These are phyloP conservation scores for Lichina pygmaea DNA, from an alignment of 495 filamentous ascomycete species.

Conservation along the genomic window DNA sequence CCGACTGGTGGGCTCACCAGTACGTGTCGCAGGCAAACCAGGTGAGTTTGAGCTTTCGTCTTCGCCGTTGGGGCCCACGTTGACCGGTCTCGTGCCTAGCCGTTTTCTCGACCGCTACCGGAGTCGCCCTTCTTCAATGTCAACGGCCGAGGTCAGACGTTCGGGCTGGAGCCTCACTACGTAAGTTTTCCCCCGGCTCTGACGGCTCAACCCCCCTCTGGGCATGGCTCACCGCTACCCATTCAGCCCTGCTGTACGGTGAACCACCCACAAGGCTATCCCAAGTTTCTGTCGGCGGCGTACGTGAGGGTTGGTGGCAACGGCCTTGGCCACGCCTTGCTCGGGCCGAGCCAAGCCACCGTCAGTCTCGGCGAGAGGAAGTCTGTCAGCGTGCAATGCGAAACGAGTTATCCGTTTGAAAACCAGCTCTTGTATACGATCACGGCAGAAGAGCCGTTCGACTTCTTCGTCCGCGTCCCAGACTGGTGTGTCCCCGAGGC, in stretches of 20 bases:
- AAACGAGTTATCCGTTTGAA: slow-evolving; percentile 27
- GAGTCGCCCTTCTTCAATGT: slow-evolving; percentile 23
- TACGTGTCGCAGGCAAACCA: slow-evolving; percentile 30
- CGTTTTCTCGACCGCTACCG: slow-evolving; percentile 17
- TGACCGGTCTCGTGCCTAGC: slow-evolving; percentile 7
- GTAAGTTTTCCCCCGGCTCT: background rate
- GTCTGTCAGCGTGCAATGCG: slow-evolving; percentile 11
- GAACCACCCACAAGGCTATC: slow-evolving; percentile 32
- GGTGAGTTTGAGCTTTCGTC: background rate
- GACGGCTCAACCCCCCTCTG: slow-evolving; percentile 2
- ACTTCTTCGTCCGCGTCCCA: slow-evolving; percentile 24
- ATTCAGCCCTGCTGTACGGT: slow-evolving; percentile 30
- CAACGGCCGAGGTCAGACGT: slow-evolving; percentile 16
- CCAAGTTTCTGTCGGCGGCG: slow-evolving; percentile 21
- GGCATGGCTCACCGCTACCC: background rate
- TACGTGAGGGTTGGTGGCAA: slow-evolving; percentile 8
- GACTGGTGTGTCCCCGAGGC: slow-evolving; percentile 14
- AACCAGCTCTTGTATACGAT: slow-evolving; percentile 21
- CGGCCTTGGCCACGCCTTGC: slow-evolving; percentile 17
- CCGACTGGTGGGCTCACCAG: slow-evolving; percentile 33
- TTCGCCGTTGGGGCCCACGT: too few species aligned
- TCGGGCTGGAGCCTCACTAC: slow-evolving; percentile 16
- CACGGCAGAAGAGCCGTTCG: slow-evolving; percentile 12
- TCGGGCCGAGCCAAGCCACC: slow-evolving; percentile 13
- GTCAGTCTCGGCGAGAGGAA: slow-evolving; percentile 7